A percentile compares a stretch with the other conserved stretches of the same genome.
phyloP scores from a whole-genome alignment of 179 eudicot genomes.

The Sideroxylon spinosum region DNA sequence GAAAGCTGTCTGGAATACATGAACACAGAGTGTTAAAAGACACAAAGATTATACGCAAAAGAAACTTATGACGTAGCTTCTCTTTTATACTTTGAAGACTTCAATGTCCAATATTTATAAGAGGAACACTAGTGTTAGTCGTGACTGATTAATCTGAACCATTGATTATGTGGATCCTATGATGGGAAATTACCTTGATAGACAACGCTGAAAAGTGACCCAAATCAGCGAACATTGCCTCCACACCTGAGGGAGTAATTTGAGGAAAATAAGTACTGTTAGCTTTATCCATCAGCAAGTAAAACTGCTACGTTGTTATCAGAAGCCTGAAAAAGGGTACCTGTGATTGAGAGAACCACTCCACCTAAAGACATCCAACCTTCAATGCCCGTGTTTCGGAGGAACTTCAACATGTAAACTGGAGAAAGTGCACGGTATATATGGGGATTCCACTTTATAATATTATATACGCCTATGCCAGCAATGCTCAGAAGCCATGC shows the following conservation, averaged over 20 bases:
- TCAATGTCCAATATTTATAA: background rate
- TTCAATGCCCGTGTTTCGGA: constrained; percentile 43
- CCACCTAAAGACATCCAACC: constrained; percentile 80
- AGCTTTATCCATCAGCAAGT: constrained; percentile 1
- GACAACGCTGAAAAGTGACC: constrained; percentile 66
- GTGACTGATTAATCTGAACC: too few species aligned
- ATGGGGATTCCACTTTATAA: constrained; percentile 49
- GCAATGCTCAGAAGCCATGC: constrained; percentile 51
- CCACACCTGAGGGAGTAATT: constrained; percentile 40
- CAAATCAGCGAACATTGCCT: constrained; percentile 76
- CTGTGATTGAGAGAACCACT: constrained; percentile 70
- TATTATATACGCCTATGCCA: constrained; percentile 57
- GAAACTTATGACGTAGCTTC: background rate
- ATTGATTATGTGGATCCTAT: too few species aligned
- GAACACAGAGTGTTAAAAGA: background rate
- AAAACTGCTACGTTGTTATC: constrained; percentile 48
- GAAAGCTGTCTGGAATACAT: constrained; percentile 49
- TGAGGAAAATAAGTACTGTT: constrained; percentile 16
- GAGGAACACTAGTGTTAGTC: too few species aligned
- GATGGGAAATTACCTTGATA: constrained; percentile 42
- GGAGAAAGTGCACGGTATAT: constrained; percentile 59
- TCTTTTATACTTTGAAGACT: background rate
- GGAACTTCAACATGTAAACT: constrained; percentile 51
- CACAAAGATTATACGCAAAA: background rate
- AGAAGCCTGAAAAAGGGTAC: constrained; percentile 44